A percentile compares a stretch with the other conserved stretches of the same genome.
Conservation (phyloP, 805 yeast genomes). For the Wickerhamiella cacticola region DNA sequence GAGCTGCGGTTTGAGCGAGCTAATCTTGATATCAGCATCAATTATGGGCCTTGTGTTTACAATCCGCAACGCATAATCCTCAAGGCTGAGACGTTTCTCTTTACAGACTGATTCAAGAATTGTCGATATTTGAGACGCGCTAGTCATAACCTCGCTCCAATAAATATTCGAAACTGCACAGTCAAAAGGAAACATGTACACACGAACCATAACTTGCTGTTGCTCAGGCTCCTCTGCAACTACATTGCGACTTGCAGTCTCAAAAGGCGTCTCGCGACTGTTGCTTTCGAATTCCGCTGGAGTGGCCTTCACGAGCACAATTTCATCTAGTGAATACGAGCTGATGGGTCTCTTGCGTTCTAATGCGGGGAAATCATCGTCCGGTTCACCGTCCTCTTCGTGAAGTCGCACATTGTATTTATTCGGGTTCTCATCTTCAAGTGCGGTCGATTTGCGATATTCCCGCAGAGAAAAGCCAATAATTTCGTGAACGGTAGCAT, state of each 20-base stretch:
- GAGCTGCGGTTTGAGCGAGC: constrained; percentile 6
- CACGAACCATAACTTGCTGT: constrained; percentile 16
- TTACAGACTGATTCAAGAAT: constrained; percentile 27
- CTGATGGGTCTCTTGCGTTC: constrained; percentile 54
- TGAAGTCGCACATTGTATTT: constrained; percentile 67
- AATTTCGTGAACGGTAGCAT: constrained; percentile 40
- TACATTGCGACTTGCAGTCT: not conserved
- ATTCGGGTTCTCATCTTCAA: constrained; percentile 41
- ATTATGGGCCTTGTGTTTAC: constrained; percentile 13
- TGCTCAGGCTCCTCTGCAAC: constrained; percentile 2
- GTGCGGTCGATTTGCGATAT: constrained; percentile 21
- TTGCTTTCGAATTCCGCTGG: constrained; percentile 28
- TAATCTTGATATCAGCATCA: not conserved
- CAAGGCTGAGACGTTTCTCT: constrained; percentile 25
- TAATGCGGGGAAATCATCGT: constrained; percentile 76
- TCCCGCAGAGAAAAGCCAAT: constrained; percentile 42
- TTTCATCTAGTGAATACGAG: constrained; percentile 69
- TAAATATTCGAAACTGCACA: constrained; percentile 23
- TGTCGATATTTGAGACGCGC: constrained; percentile 19
- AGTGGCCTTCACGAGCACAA: constrained; percentile 57
- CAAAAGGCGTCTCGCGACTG: constrained; percentile 26
- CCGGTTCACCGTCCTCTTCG: constrained; percentile 90
- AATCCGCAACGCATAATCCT: constrained; percentile 26
- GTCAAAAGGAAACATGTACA: constrained; percentile 29
- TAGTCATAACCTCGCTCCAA: constrained; percentile 23